phyloP scores from a whole-genome alignment of 345 rosid species.

The Sisymbrium altissimum region DNA sequence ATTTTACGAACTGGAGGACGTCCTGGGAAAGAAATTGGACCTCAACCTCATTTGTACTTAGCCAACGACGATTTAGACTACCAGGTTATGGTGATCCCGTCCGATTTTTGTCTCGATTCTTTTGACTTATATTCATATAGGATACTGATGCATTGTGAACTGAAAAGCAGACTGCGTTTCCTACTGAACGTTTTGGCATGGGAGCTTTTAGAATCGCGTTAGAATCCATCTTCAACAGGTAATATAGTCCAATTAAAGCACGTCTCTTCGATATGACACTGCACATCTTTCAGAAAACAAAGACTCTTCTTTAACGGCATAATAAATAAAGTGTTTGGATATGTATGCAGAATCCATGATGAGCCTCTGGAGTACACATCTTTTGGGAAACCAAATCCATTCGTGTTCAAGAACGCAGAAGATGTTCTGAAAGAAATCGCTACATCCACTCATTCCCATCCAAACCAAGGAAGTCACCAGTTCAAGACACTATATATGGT shows the following conservation, averaged over 20 bases:
- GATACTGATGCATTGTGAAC: constrained; percentile 39
- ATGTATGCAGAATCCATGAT: constrained; percentile 51
- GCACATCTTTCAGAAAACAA: background rate
- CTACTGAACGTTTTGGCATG: constrained; percentile 86
- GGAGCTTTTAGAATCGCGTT: constrained; percentile 88
- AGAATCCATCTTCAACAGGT: constrained; percentile 82
- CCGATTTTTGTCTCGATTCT: background rate
- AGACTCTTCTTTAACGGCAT: background rate
- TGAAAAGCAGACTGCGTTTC: constrained; percentile 67
- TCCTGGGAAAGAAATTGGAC: constrained; percentile 62
- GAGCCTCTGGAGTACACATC: constrained; percentile 52
- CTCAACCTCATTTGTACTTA: constrained; percentile 66
- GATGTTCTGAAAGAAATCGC: constrained; percentile 48
- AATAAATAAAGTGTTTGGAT: background rate
- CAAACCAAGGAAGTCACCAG: constrained; percentile 30
- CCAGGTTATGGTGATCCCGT: constrained; percentile 47
- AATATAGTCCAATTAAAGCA: constrained; percentile 5
- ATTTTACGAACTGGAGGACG: constrained; percentile 85
- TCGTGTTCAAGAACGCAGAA: constrained; percentile 68
- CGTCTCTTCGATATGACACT: constrained; percentile 6
- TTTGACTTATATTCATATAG: background rate
- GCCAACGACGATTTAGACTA: constrained; percentile 84
- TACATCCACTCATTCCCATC: constrained; percentile 19
- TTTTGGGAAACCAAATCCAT: constrained; percentile 83
- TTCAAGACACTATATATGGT: constrained; percentile 72